phyloP scores from a whole-genome alignment of 2,329 filamentous ascomycete species.

The Exophiala oligosperma region DNA sequence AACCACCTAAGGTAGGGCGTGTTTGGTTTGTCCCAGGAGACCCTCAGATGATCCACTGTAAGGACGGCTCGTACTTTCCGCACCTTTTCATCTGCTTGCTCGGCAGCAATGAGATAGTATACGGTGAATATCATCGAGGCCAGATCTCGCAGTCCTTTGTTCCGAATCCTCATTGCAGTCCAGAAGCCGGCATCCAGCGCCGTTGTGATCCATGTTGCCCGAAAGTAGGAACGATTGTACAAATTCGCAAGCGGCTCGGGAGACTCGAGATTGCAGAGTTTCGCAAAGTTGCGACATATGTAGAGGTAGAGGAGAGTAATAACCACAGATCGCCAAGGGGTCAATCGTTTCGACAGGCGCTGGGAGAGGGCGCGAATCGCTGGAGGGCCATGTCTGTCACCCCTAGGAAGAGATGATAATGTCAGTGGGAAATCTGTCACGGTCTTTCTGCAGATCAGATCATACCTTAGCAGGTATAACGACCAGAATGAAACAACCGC shows the following conservation, averaged over 20 bases:
- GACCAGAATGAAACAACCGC: constrained; percentile 91
- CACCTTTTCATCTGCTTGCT: constrained; percentile 95
- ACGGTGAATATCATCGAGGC: constrained; percentile 79
- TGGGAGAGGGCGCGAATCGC: constrained; percentile 69
- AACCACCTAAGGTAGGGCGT: constrained; percentile 80
- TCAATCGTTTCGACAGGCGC: constrained; percentile 68
- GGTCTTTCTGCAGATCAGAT: constrained; percentile 2
- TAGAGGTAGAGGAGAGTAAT: constrained; percentile 90
- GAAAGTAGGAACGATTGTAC: constrained; percentile 89
- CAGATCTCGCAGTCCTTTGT: constrained; percentile 78
- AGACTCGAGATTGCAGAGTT: constrained; percentile 84
- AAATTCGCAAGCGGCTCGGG: constrained; percentile 93
- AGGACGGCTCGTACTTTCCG: constrained; percentile 82
- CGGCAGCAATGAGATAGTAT: constrained; percentile 90
- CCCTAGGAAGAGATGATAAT: constrained; percentile 51
- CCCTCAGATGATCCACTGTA: constrained; percentile 85
- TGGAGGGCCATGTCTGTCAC: constrained; percentile 85
- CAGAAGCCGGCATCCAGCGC: constrained; percentile 95
- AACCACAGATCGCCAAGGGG: constrained; percentile 85
- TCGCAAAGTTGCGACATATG: constrained; percentile 87
- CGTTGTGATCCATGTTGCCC: constrained; percentile 94
- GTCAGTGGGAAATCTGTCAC: constrained; percentile 24
- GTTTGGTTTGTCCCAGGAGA: constrained; percentile 93
- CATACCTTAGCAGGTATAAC: constrained; percentile 73
- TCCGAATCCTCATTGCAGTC: constrained; percentile 91